phyloP scores from a whole-genome alignment of 2,329 filamentous ascomycete genomes.

The Talaromyces marneffei region DNA sequence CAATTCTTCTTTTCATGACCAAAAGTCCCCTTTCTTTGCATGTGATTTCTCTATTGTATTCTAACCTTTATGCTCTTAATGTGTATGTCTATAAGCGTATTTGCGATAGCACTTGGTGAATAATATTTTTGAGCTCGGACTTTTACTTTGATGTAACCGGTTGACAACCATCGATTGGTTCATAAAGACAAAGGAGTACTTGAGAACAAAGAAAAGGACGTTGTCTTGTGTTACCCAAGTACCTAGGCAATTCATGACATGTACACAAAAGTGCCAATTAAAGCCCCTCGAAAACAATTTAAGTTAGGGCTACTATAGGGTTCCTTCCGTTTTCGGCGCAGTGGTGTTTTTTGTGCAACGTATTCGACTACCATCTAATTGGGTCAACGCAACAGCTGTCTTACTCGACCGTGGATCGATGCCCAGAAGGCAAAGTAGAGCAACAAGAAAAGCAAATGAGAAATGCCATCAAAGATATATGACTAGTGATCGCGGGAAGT shows the following conservation, averaged over 20 bases:
- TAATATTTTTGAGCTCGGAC: not conserved
- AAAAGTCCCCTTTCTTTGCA: not conserved
- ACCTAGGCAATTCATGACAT: not conserved
- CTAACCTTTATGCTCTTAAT: not conserved
- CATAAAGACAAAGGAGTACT: not conserved
- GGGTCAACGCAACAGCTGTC: not conserved
- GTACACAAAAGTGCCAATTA: too few relatives aligned
- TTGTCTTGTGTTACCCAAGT: not conserved
- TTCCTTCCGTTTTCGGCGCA: not conserved
- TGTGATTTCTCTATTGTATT: not conserved
- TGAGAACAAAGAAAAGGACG: not conserved
- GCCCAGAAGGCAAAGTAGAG: not conserved
- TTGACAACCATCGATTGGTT: too few relatives aligned
- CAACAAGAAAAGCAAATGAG: not conserved
- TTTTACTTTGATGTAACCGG: too few relatives aligned
- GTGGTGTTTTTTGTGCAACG: not conserved
- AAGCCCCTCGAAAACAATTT: too few relatives aligned
- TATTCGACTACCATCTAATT: not conserved
- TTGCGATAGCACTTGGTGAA: not conserved
- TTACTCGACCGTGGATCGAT: not conserved
- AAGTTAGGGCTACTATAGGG: too few relatives aligned
- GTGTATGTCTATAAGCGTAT: not conserved
- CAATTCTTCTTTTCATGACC: not conserved
- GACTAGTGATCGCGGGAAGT: constrained; percentile 87
- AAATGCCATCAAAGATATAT: constrained; percentile 38